phyloP scores from a whole-genome alignment of 441 rosid genomes.

The Erodium moschatum region DNA sequence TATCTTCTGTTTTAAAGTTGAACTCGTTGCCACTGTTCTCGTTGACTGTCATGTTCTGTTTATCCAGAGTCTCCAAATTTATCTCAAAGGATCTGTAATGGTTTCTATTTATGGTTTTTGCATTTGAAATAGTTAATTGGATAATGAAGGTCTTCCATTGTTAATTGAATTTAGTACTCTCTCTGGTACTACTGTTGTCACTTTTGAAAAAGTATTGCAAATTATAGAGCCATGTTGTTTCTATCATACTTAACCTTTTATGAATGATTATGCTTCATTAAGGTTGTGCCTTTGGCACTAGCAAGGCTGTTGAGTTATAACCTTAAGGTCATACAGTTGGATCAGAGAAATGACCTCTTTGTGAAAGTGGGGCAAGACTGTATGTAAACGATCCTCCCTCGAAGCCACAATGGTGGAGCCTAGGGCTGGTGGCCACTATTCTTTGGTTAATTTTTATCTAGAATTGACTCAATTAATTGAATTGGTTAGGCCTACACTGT shows the following conservation, averaged over 20 bases:
- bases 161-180: not conserved
- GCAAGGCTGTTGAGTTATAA: not conserved
- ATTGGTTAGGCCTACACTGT: not conserved
- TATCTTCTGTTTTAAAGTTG: not conserved
- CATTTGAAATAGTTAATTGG: not conserved
- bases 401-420: not conserved
- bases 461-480: not conserved
- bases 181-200: not conserved
- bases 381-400: not conserved
- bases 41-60: not conserved
- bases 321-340: not conserved
- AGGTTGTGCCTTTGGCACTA: not conserved
- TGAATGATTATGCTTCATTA: not conserved
- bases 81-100: not conserved
- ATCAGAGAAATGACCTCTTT: not conserved
- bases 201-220: not conserved
- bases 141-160: not conserved
- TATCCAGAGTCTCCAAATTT: not conserved
- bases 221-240: not conserved
- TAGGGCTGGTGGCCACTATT: not conserved
- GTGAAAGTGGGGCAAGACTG: not conserved
- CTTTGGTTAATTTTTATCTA: not conserved
- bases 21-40: not conserved
- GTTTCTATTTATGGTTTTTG: not conserved
- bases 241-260: not conserved